Evolutionary conservation across 2,329 filamentous ascomycete species (phyloP).

Genomic region (Ophiostoma angusticollis): DNA sequence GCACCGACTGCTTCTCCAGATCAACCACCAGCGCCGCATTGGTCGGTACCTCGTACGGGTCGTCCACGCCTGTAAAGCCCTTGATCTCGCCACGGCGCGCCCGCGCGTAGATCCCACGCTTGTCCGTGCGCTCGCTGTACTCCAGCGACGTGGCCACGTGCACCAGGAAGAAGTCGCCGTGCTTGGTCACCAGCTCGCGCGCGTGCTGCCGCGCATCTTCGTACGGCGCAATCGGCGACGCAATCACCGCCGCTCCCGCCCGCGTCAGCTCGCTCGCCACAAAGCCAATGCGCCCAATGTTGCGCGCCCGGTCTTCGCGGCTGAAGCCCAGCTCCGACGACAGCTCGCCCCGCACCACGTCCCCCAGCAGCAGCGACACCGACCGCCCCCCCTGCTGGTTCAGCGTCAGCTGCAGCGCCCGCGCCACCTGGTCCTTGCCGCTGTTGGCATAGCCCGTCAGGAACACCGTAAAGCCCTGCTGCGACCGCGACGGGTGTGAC

Average conservation of each 20-base stretch:
- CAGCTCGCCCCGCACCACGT: constrained; percentile 87
- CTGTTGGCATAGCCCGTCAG: constrained; percentile 93
- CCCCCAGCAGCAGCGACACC: constrained; percentile 86
- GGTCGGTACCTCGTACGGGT: constrained; percentile 78
- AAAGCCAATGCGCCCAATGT: constrained; percentile 93
- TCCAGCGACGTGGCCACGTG: constrained; percentile 91
- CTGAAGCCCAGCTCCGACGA: constrained; percentile 93
- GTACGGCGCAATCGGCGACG: constrained; percentile 90
- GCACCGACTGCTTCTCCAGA: constrained; percentile 71
- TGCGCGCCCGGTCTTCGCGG: constrained; percentile 80
- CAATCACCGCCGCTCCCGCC: constrained; percentile 87
- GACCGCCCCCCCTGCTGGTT: constrained; percentile 96
- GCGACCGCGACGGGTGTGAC: constrained; percentile 80
- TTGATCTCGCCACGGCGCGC: constrained; percentile 85
- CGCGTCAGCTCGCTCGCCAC: constrained; percentile 90
- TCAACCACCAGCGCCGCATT: constrained; percentile 81
- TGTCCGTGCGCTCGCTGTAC: constrained; percentile 90
- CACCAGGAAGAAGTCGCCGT: constrained; percentile 84
- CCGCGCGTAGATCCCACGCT: constrained; percentile 74
- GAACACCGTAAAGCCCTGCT: constrained; percentile 97
- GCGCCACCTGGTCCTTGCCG: constrained; percentile 92
- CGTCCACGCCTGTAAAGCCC: constrained; percentile 96
- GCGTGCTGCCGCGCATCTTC: constrained; percentile 65
- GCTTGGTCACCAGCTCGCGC: constrained; percentile 73
- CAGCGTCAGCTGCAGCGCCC: constrained; percentile 88